Conservation (phyloP, 2,329 filamentous ascomycete species). For the Venturia pyrina region DNA sequence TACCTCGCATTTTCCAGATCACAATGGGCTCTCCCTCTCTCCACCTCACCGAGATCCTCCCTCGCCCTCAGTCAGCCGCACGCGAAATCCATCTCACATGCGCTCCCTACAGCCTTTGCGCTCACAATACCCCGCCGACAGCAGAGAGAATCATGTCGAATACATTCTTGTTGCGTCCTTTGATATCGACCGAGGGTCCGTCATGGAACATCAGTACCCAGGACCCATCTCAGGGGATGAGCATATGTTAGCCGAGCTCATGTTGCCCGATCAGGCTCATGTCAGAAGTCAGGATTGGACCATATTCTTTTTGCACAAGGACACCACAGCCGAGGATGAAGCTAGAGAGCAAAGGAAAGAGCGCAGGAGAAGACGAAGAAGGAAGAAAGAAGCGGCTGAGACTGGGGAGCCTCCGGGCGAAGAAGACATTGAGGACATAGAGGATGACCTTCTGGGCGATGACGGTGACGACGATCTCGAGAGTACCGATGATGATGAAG, state of each 20-base stretch:
- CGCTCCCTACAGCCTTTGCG: constrained; percentile 16
- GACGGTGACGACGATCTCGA: constrained; percentile 42
- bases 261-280: constrained; percentile 96
- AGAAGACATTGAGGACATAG: constrained; percentile 31
- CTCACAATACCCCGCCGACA: constrained; percentile 39
- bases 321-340: constrained; percentile 75
- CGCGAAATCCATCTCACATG: not conserved
- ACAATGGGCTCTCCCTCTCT: not conserved
- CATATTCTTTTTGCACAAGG: constrained; percentile 97
- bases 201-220: constrained; percentile 98
- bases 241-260: constrained; percentile 94
- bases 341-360: constrained; percentile 48
- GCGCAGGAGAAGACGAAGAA: constrained; percentile 41
- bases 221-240: constrained; percentile 93
- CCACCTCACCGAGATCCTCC: not conserved
- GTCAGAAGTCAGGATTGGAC: constrained; percentile 96
- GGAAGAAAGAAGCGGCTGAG: constrained; percentile 36
- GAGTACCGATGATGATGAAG: constrained; percentile 34
- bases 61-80: not conserved
- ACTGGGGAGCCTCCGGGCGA: constrained; percentile 30
- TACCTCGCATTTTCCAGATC: not conserved
- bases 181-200: constrained; percentile 87
- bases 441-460: constrained; percentile 26
- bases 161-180: constrained; percentile 97
- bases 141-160: constrained; percentile 81